Base-by-base conservation (phyloP, 306 rosid species). In the Medicago lupulina region DNA sequence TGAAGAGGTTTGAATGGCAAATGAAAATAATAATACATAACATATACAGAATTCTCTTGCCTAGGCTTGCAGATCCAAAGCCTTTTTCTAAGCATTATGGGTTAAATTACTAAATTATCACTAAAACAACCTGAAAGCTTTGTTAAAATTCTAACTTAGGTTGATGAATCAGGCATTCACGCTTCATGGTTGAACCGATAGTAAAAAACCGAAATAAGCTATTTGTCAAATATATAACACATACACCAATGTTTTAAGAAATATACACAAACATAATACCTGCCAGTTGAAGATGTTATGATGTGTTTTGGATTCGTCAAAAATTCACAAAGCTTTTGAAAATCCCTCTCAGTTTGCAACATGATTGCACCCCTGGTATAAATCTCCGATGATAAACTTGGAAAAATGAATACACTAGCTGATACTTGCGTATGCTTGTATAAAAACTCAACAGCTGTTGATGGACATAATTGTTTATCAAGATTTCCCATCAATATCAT, bases 401-500 rank as follows among this genome's bases (percentile, higher is more conserved):
- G 93, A 16, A 75, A 85, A 63, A 91, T 67, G 63, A 64, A 80
- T 43, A 87, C 95, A 66, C 57, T 83, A 70, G 90, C 80, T 19
- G 75, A 73, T 59, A 94, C 62, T 6, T 73, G 67, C 65, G 90
- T 78, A 68, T 87, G 83, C 23, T 44, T 72, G 0, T 28, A 57
- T 28, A 94, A 67, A 86, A 91, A 91, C 17, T 91, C 86, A 47
- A 49, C 73, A 15, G 92, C 58, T 19, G 82, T 76, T 61, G 50
- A 66, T n/a, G 92, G 85, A 58, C 84, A 68, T 36, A 84, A 43
- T 5, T 75, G 84, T 68, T 75, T 91, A 71, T 88, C 94, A 10
- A 94, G 81, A 84, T 94, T 94, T 41, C 83, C 97, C 51, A 94
- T 31, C 72, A 90, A 68, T 41, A 94, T 80, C 89, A 88, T 61